phyloP scores from a whole-genome alignment of 2,329 filamentous ascomycete genomes.

The Cladobotryum mycophilum region DNA sequence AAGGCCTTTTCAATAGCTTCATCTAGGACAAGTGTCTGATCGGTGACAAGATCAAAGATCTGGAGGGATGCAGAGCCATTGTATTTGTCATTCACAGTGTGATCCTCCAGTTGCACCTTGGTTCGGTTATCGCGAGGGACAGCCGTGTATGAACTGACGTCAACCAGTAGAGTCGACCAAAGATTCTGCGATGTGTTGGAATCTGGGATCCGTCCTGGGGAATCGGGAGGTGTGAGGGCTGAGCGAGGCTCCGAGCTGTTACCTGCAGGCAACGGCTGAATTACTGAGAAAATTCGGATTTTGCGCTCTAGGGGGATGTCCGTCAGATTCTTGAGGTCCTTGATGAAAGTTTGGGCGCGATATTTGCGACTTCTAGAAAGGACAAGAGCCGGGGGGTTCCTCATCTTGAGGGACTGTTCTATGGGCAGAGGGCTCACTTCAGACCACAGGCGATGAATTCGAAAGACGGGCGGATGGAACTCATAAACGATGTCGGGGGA shows the following conservation, averaged over 20 bases:
- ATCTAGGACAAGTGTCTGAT: conserved; percentile 77
- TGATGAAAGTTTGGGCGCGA: conserved; percentile 68
- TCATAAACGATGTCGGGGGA: conserved; percentile 71
- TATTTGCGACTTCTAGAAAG: conserved; percentile 66
- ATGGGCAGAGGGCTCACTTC: conserved; percentile 50
- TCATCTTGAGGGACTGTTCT: conserved; percentile 55
- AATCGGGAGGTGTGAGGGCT: conserved; percentile 36
- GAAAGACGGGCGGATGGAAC: conserved; percentile 77
- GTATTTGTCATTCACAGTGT: conserved; percentile 67
- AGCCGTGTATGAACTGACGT: conserved; percentile 48
- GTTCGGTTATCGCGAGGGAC: conserved; percentile 21
- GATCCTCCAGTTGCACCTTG: conserved; percentile 43
- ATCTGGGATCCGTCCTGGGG: conserved; percentile 25
- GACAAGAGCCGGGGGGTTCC: conserved; percentile 54
- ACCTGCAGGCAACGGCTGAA: conserved; percentile 34
- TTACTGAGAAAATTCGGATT: conserved; percentile 68
- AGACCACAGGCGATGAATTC: conserved; percentile 71
- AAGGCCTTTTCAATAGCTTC: conserved; percentile 61
- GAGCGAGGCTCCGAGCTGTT: conserved; percentile 27
- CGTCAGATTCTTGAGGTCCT: conserved; percentile 61
- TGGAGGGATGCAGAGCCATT: conserved; percentile 66
- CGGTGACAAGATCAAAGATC: conserved; percentile 60
- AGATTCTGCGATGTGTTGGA: conserved; percentile 21
- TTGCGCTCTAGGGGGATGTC: conserved; percentile 64
- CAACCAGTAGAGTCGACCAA: conserved; percentile 39